phyloP scores from a whole-genome alignment of 202 grass and related monocot genomes.

The Musa balbisiana region DNA sequence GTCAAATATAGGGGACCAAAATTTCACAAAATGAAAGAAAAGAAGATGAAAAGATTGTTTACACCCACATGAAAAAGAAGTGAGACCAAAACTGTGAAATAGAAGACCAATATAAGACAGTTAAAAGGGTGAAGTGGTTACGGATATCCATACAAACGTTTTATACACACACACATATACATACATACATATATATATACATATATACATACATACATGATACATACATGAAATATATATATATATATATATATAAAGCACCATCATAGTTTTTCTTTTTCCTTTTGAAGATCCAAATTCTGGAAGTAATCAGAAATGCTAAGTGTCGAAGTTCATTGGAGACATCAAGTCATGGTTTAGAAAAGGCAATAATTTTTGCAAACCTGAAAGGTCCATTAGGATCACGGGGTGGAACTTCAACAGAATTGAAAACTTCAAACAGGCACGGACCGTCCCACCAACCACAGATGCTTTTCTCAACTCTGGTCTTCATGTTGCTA shows the following conservation, averaged over 20 bases:
- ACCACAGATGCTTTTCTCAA: conserved; percentile 69
- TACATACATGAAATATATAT: too few relatives aligned
- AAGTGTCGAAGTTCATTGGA: conserved; percentile 1
- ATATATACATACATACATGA: too few relatives aligned
- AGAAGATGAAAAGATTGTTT: neutral
- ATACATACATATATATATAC: too few relatives aligned
- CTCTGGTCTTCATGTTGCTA: conserved; percentile 66
- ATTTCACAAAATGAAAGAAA: neutral
- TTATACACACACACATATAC: too few relatives aligned
- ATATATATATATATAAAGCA: neutral
- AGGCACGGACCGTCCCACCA: conserved; percentile 91
- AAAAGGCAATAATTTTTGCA: conserved; percentile 5
- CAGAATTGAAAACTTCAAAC: conserved; percentile 70
- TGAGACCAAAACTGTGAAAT: neutral
- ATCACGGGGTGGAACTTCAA: conserved; percentile 84
- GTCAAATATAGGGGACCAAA: neutral
- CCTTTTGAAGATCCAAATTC: neutral
- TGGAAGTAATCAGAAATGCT: neutral
- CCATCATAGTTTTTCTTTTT: neutral
- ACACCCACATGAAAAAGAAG: neutral
- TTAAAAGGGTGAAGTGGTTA: too few relatives aligned
- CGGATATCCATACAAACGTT: too few relatives aligned
- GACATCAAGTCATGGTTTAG: neutral
- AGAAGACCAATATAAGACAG: neutral
- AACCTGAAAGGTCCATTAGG: conserved; percentile 78